Conservation (phyloP, 176 grass and related monocot genomes). For the Poa pratensis region DNA sequence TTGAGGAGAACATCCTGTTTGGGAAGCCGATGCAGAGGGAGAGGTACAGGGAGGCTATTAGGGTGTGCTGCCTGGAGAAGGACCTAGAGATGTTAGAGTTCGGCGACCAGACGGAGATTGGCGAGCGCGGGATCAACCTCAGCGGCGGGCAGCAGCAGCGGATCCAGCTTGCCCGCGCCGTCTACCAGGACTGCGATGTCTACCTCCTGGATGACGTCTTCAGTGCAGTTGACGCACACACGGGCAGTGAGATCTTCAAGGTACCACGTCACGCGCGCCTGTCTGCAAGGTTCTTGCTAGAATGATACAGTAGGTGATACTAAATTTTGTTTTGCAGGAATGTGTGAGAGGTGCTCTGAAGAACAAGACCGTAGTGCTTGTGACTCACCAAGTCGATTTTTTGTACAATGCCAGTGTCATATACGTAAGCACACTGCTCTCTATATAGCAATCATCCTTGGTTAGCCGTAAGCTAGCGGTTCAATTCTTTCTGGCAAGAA, state of each 20-base stretch:
- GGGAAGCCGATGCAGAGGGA: conserved; percentile 70
- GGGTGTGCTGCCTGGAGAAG: conserved; percentile 86
- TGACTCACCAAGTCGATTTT: conserved; percentile 95
- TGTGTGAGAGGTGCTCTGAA: conserved; percentile 77
- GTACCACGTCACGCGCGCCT: conserved; percentile 4
- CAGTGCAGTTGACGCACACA: conserved; percentile 89
- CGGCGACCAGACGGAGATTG: conserved; percentile 96
- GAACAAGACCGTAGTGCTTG: conserved; percentile 84
- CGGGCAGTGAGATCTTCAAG: conserved; percentile 81
- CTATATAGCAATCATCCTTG: too few species aligned
- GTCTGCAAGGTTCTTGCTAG: too few species aligned
- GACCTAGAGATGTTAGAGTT: conserved; percentile 98
- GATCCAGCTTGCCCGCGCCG: conserved; percentile 90
- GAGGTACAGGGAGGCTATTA: conserved; percentile 73
- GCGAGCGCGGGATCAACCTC: conserved; percentile 95
- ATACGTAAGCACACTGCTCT: conserved; percentile 53
- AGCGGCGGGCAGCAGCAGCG: conserved; percentile 96
- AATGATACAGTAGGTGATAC: too few species aligned
- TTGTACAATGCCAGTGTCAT: conserved; percentile 83
- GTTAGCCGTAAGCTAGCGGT: too few species aligned
- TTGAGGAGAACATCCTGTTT: conserved; percentile 93
- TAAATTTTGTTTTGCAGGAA: conserved; percentile 45
- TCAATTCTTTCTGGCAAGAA: too few species aligned
- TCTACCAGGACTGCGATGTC: conserved; percentile 83
- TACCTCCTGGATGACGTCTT: conserved; percentile 96